Conservation (phyloP, 1,284 basidiomycete species). For the Apiotrichum akiyoshidainum region DNA sequence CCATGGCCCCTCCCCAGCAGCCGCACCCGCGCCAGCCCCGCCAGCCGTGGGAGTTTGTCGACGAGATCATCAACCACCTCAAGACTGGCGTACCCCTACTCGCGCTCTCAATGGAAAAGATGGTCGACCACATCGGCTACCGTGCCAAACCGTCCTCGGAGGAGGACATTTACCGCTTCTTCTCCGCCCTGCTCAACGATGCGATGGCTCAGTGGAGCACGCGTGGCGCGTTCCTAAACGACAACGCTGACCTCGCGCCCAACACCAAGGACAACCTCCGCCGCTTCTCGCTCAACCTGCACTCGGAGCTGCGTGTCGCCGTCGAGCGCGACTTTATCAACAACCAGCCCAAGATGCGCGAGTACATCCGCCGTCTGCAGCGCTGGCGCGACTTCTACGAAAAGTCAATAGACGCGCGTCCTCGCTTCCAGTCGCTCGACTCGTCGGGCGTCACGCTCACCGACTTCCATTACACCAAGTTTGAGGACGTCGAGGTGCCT, state of each 20-base stretch:
- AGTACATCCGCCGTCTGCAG: conserved; percentile 86
- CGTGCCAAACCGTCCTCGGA: conserved; percentile 89
- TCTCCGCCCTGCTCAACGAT: conserved; percentile 74
- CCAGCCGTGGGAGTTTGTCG: conserved; percentile 85
- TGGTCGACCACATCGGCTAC: conserved; percentile 90
- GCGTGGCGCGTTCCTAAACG: conserved; percentile 64
- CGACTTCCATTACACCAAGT: conserved; percentile 97
- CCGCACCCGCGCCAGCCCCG: conserved; percentile 58
- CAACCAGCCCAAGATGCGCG: conserved; percentile 74
- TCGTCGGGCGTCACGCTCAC: conserved; percentile 88
- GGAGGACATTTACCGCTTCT: conserved; percentile 91
- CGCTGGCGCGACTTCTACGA: conserved; percentile 94
- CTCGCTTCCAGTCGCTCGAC: conserved; percentile 83
- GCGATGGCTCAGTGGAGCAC: conserved; percentile 65
- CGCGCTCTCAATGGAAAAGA: conserved; percentile 91
- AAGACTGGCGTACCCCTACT: conserved; percentile 96
- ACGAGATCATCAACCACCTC: conserved; percentile 89
- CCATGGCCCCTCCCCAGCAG: conserved; percentile 29
- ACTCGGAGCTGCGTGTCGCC: conserved; percentile 66
- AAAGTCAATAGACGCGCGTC: conserved; percentile 72
- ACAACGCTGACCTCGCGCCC: conserved; percentile 70
- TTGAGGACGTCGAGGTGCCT: conserved; percentile 97
- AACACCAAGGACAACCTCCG: conserved; percentile 61
- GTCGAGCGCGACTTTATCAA: conserved; percentile 90
- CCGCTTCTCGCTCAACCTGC: conserved; percentile 68